phyloP scores from a whole-genome alignment of 2,329 filamentous ascomycete genomes.

The Tympanopsis confertula region DNA sequence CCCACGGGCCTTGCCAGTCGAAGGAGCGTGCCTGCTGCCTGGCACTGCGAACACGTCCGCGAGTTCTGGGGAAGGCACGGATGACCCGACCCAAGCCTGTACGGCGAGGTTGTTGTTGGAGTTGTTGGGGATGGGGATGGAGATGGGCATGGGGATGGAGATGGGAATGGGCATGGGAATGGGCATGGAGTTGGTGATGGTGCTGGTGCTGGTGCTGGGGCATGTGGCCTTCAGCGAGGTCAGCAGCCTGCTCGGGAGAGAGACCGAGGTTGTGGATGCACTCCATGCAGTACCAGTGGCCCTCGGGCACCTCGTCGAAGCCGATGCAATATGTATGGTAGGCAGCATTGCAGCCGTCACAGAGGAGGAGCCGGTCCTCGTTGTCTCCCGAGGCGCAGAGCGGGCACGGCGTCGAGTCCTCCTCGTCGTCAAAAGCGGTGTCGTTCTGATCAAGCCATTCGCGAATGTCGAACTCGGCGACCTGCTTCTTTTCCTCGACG shows the following conservation, averaged over 20 bases:
- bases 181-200: no score
- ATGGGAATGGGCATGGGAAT: no score
- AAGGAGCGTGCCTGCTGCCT: conserved; percentile 57
- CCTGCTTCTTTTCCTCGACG: conserved; percentile 77
- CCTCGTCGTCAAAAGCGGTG: conserved; percentile 58
- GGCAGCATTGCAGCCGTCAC: conserved; percentile 78
- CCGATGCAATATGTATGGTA: conserved; percentile 91
- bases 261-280: conserved; percentile 46
- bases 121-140: no score
- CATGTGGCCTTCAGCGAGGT: background rate
- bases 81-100: background rate
- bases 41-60: conserved; percentile 42
- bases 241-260: conserved; percentile 16
- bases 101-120: no score
- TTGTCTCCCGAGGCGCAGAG: conserved; percentile 73
- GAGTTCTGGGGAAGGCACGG: conserved; percentile 36
- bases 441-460: conserved; percentile 60
- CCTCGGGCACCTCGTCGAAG: conserved; percentile 62
- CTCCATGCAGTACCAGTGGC: conserved; percentile 83
- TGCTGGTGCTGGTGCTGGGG: no score
- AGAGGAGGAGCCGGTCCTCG: conserved; percentile 76
- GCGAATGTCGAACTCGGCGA: conserved; percentile 76
- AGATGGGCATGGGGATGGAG: no score
- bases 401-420: conserved; percentile 62
- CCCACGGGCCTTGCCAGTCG: conserved; percentile 84